Base-by-base conservation (phyloP, 495 filamentous ascomycete genomes). In the Parmelia sp. region DNA sequence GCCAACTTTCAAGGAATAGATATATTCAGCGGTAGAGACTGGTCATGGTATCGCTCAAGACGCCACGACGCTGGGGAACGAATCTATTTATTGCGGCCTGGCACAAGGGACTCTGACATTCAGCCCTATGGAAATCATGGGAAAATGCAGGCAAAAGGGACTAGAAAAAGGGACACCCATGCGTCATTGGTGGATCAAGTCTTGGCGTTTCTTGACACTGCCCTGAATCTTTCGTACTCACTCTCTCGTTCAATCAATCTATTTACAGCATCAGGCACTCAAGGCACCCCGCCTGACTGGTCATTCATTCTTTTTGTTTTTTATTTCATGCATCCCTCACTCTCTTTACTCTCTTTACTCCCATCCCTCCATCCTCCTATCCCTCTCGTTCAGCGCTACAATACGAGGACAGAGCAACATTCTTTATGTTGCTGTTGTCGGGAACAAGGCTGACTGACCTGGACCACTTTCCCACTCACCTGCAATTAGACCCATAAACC, bases 171-270 rank as follows among this genome's bases (percentile, higher is more conserved):
- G 42, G 42, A n/a, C 12, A 29, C 25, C 15, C 25, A 25, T 25
- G 33, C 45, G 19, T 19, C 36, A 29, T 63, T 40, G 59, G 44
- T 35, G 29, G 31, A 21, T 45, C 42, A 1, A 31, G 36, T 62
- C 61, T 62, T 62, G 61, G 61, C 61, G 49, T 62, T 53, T 40
- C n/a, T 53, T 23, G 49, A 31, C 61, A 44, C 35, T 33, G 31
- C 45, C 44, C 45, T 62, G 35, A 23, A 56, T 27, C 33, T 49
- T 62, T 40, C 39, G 9, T 40, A 12, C 9, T 15, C 39, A 1
- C 23, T 10, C 44, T n/a, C n/a, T 47, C 6, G 19, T 1, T 49
- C n/a, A 6, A 49, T 40, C 33, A 62, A 9, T 57, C 51, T 56
- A 56, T 56, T 63, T 63, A 40, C 61, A 25, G 61, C 23, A 56